Evolutionary conservation across 805 yeast genomes (phyloP).

Genomic region (Kodamaea kaohsiungensis): DNA sequence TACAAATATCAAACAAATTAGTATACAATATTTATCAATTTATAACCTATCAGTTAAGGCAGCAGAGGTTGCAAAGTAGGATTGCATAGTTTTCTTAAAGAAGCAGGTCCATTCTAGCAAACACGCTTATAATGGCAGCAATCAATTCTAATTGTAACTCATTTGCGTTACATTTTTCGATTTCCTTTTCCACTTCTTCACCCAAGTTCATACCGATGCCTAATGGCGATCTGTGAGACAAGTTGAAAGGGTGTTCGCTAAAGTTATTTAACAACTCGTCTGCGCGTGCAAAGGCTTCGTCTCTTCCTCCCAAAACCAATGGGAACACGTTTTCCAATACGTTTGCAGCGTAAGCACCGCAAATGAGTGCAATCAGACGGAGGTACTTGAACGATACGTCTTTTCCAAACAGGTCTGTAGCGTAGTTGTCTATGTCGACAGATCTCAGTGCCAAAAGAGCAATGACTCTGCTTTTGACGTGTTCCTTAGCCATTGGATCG

Average conservation of each 20-base stretch:
- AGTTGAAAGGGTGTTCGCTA: conserved; percentile 80
- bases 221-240: conserved; percentile 53
- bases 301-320: conserved; percentile 83
- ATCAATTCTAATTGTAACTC: conserved; percentile 82
- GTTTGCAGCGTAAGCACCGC: conserved; percentile 93
- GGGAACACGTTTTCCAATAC: conserved; percentile 87
- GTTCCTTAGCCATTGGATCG: conserved; percentile 82
- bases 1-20: not conserved
- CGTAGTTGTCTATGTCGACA: conserved; percentile 45
- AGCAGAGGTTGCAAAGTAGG: not conserved
- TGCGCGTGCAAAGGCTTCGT: conserved; percentile 90
- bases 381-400: conserved; percentile 66
- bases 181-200: conserved; percentile 53
- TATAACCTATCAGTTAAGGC: not conserved
- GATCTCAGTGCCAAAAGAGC: conserved; percentile 72
- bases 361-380: conserved; percentile 78
- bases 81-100: conserved; percentile 41
- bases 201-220: conserved; percentile 75
- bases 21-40: conserved; percentile 1
- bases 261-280: conserved; percentile 84
- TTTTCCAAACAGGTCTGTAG: conserved; percentile 66
- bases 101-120: conserved; percentile 89
- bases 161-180: conserved; percentile 47
- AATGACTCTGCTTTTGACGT: conserved; percentile 70
- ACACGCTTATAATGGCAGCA: conserved; percentile 90